Conservation (phyloP, 2,329 filamentous ascomycete species). For the Colletotrichum lindemuthianum region DNA sequence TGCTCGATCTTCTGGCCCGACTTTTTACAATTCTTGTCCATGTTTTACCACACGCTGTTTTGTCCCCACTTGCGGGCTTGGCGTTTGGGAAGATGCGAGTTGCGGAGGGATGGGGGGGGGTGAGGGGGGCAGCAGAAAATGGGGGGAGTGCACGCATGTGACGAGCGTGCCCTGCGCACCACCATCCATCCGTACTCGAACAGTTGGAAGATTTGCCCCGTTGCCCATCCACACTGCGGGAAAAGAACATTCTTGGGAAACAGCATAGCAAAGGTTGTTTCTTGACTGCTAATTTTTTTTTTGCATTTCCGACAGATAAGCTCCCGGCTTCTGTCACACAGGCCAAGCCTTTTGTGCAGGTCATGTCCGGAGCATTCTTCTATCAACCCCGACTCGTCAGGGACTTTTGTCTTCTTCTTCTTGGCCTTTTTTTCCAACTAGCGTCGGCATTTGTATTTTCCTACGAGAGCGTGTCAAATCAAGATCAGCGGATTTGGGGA, state of each 20-base stretch:
- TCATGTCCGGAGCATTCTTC: background rate
- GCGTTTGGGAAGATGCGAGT: conserved; percentile 30
- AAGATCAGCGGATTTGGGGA: background rate
- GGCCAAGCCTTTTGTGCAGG: conserved; percentile 6
- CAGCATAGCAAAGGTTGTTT: background rate
- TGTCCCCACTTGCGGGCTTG: conserved; percentile 26
- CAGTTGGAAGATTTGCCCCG: background rate
- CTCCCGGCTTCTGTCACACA: conserved; percentile 15
- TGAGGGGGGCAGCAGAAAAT: background rate
- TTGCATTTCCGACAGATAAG: background rate
- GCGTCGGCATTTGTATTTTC: conserved; percentile 14
- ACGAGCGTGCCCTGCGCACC: conserved; percentile 15
- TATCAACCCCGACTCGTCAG: background rate
- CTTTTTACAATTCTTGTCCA: background rate
- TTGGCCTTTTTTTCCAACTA: background rate
- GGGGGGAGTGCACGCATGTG: conserved; percentile 11
- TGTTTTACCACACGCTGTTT: conserved; percentile 1
- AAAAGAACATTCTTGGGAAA: no score
- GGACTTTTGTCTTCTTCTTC: no score
- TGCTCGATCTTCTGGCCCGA: background rate
- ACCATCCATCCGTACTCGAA: conserved; percentile 22
- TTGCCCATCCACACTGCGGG: no score
- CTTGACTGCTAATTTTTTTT: background rate
- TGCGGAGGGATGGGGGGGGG: conserved; percentile 3
- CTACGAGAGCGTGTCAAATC: background rate